Evolutionary conservation across 2,329 filamentous ascomycete genomes (phyloP), one percentile per base, ranked within the genome.

Genomic region (Sarocladium brachiariae): DNA sequence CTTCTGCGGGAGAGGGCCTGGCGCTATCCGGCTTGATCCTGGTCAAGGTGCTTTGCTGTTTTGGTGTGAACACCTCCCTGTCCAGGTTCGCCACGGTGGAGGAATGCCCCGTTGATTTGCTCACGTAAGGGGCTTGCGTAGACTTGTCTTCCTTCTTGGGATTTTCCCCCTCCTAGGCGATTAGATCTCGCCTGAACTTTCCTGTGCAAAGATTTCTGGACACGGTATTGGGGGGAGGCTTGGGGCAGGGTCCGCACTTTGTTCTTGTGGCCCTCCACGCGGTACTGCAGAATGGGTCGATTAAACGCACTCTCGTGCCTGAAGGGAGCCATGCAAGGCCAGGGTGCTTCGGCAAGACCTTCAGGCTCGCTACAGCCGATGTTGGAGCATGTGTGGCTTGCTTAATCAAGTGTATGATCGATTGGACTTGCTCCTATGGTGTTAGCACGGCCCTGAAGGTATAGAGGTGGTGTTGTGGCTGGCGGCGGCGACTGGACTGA

Each of bases 1-100:
- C 25, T 47, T n/a, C 43, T 47, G 43, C 43, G 18, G 43, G 43
- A 47, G 25, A 47, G 18, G 43, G 43, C 3, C 43, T 47, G 43
- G 43, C 43, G 43, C 43, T 33, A 47, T 47, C 43, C 16, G 21
- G 27, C 3, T 47, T 33, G 16, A 47, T 47, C 43, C 43, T 33
- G 14, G 43, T 33, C 43, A 16, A 21, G 39, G 16, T n/a, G 21
- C 9, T n/a, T 9, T 47, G 43, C 43, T 47, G 43, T 10, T 47
- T 16, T 31, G 27, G 27, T 31, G 24, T 47, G 6, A n/a, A 47
- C 43, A 47, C 43, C 43, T 45, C 39, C 39, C 39, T 47, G 31
- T 47, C 43, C 43, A 24, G 16, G 16, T 33, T 47, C 33, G 27
- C 43, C 25, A 25, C 33, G 43, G 43, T 31, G 43, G 43, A 16